Conservation (phyloP, 257 asterid species). For the Fraxinus cuspidata region DNA sequence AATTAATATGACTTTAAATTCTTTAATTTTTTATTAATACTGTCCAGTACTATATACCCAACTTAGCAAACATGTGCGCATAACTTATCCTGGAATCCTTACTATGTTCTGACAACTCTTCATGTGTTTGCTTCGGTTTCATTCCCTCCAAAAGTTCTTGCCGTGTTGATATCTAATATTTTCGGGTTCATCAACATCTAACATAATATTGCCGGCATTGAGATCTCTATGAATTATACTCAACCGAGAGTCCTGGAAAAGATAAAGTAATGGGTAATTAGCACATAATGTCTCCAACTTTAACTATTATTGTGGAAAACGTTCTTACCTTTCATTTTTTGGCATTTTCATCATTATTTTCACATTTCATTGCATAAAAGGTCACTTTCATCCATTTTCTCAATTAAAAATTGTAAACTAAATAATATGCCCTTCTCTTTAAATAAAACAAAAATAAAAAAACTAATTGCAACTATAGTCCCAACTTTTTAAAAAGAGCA, state of each 20-base stretch:
- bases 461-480: too few species aligned
- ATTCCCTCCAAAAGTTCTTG: slow-evolving; percentile 24
- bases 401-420: too few species aligned
- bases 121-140: slow-evolving; percentile 22
- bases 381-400: too few species aligned
- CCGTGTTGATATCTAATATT: slow-evolving; percentile 26
- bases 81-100: neutral
- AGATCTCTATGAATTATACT: slow-evolving; percentile 14
- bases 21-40: too few species aligned
- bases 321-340: too few species aligned
- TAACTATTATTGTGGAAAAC: too few species aligned
- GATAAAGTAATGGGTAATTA: slow-evolving; percentile 21
- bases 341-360: too few species aligned
- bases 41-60: neutral
- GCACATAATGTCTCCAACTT: too few species aligned
- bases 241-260: slow-evolving; percentile 26
- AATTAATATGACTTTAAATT: neutral
- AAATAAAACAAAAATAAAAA: too few species aligned
- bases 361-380: too few species aligned
- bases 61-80: neutral
- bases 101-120: slow-evolving; percentile 7
- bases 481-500: too few species aligned
- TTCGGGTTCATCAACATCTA: slow-evolving; percentile 28
- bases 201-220: slow-evolving; percentile 18
- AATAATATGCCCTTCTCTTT: too few species aligned